Conservation (phyloP, 1,284 basidiomycete species). For the Malassezia psittaci region DNA sequence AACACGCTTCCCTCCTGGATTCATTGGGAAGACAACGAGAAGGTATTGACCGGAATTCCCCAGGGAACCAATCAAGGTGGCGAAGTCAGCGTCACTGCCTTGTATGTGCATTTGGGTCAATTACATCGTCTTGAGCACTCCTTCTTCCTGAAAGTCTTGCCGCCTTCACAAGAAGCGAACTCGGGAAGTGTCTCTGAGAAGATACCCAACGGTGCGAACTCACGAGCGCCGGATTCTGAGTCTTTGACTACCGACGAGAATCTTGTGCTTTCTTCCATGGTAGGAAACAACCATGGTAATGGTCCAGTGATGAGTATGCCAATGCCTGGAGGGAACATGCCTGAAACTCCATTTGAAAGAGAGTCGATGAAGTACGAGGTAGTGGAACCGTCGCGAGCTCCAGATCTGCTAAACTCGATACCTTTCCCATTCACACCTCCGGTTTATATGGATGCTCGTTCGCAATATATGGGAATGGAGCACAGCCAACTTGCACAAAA, state of each 20-base stretch:
- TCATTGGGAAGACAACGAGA: conserved; percentile 62
- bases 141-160: conserved; percentile 33
- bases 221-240: background rate
- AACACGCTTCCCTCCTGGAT: conserved; percentile 76
- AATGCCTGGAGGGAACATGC: background rate
- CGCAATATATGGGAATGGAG: conserved; percentile 26
- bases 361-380: conserved; percentile 35
- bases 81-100: conserved; percentile 32
- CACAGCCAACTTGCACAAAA: conserved; percentile 5
- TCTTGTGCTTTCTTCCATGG: background rate
- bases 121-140: conserved; percentile 38
- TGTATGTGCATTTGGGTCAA: conserved; percentile 36
- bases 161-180: conserved; percentile 9
- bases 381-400: conserved; percentile 34
- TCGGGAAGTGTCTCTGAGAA: background rate
- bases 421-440: conserved; percentile 41
- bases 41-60: conserved; percentile 33
- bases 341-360: conserved; percentile 1
- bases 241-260: background rate
- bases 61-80: conserved; percentile 25
- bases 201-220: background rate
- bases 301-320: background rate
- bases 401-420: conserved; percentile 32
- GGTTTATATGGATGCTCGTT: conserved; percentile 23
- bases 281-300: background rate